A percentile compares a stretch with the other conserved stretches of the same genome.
Evolutionary conservation across 208 protist species (phyloP).

Genomic region (Spongospora subterranea): DNA sequence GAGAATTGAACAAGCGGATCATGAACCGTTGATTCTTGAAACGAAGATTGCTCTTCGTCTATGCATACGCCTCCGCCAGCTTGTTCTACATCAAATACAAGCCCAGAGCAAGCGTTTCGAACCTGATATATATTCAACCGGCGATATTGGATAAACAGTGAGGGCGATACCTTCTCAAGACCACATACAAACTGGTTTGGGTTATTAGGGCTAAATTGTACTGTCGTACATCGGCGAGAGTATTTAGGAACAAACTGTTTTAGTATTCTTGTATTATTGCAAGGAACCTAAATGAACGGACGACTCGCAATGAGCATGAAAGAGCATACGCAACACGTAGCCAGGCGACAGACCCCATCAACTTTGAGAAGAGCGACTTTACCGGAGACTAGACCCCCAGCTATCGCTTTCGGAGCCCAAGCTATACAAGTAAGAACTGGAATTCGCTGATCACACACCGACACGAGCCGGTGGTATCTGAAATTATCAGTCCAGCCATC

Average conservation of each 20-base stretch:
- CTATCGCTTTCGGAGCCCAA: slow-evolving; percentile 10
- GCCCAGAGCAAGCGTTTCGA: slow-evolving; percentile 36
- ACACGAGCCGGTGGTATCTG: not conserved
- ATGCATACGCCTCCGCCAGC: not conserved
- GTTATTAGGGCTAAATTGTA: not conserved
- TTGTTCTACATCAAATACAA: slow-evolving; percentile 36
- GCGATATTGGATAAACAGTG: not conserved
- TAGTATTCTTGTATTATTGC: not conserved
- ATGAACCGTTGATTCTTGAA: not conserved
- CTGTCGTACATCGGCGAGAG: not conserved
- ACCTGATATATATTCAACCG: not conserved
- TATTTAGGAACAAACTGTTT: slow-evolving; percentile 55
- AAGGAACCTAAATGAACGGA: not conserved
- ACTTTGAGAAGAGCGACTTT: slow-evolving; percentile 22
- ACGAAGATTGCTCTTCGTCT: not conserved
- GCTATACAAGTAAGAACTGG: slow-evolving; percentile 3
- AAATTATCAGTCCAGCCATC: not conserved
- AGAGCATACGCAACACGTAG: too few relatives aligned
- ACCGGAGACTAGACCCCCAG: not conserved
- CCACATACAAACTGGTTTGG: slow-evolving; percentile 21
- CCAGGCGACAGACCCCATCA: not conserved
- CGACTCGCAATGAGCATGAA: not conserved
- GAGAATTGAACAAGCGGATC: slow-evolving; percentile 35
- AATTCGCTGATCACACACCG: not conserved
- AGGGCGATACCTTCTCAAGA: not conserved